Evolutionary conservation across 371 early-diverging fungal species (phyloP), one percentile per base, ranked within the genome.

Genomic region (Apophysomyces trapeziformis): DNA sequence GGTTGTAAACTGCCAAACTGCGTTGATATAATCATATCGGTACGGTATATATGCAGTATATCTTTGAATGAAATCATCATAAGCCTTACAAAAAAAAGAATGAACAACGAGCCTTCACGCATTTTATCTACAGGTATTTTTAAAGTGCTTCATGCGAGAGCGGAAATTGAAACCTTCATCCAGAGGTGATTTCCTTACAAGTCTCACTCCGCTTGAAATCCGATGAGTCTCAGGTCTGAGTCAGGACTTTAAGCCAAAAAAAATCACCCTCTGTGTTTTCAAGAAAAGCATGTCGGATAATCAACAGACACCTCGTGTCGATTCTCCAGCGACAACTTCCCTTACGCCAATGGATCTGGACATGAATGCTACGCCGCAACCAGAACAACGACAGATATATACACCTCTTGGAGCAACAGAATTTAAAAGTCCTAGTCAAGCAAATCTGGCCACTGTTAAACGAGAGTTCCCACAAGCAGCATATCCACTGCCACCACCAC

Each of bases 271-370:
- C 16, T 9, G 7, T 14, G 47, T 16, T 14, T 47, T 47, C 16
- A 7, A 7, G n/a, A 26, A 26, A 26, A 18, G n/a, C 63, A 63
- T 63, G 63, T 39, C 46, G 54, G 58, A 58, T 61, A 44, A 58
- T 38, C 60, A 59, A 39, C 47, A 47, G 21, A 67, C 67, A 57
- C 61, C 67, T 44, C 61, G 56, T 45, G 65, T 41, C 26, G 65
- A 56, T 65, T 70, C 70, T 35, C 70, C 70, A 16, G 70, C 64
- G 18, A 63, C 64, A 14, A 60, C 44, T 32, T 70, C 70, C 14
- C 58, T 66, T 13, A 66, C 70, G 12, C 70, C 70, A 16, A 70
- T 70, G 70, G 70, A 70, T 44, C 63, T 70, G 12, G 70, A 70
- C 35, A 60, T 70, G 5, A 66, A 66, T 64, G 66, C 66, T n/a